Evolutionary conservation across 2,329 filamentous ascomycete genomes (phyloP), one percentile per base, ranked within the genome.

Genomic region (Penicillium paneum): DNA sequence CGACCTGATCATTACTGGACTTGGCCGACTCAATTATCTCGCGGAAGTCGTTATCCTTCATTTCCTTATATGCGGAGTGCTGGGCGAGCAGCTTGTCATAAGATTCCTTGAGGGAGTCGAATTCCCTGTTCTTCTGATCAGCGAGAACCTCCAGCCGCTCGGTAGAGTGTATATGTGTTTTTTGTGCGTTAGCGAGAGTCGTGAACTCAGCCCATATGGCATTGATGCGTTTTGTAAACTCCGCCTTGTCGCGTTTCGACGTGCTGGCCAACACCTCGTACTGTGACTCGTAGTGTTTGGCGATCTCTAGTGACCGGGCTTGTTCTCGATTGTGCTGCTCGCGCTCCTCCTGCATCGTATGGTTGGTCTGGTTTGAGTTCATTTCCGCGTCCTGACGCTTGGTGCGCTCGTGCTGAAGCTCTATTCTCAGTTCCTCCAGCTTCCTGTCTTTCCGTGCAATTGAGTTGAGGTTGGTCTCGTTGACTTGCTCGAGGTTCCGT

Each of bases 381-480:
- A 64, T 67, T 56, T 79, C 76, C 3, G 76, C 74, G 11, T 67
- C 66, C 1, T 69, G 62, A 21, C 77, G 70, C 55, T 74, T 71
- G 26, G 68, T 62, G 49, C 73, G 74, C 59, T 80, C 77, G 26
- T 60, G 65, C n/a, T 74, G 67, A 6, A 78, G 55, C 57, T 78
- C 76, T 3, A 59, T 53, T 35, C 71, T 73, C 26, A 79, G 55
- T 38, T 79, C 77, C 50, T 79, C 75, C 8, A 79, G 74, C 57
- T 78, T 78, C 38, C 75, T 69, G 56, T 80, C 78, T 58, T 77
- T 78, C 42, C 76, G 72, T 15, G 72, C 66, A 36, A 79, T 71
- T n/a, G 77, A 75, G 29, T 71, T 72, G 13, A 76, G 67, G 56
- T 76, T 77, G 29, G 75, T 73, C 54, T 80, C 78, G 59, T 79